These are phyloP conservation scores for Gonapodya prolifera DNA, from an alignment of 192 early-diverging fungal genomes.

Conservation along the genomic window DNA sequence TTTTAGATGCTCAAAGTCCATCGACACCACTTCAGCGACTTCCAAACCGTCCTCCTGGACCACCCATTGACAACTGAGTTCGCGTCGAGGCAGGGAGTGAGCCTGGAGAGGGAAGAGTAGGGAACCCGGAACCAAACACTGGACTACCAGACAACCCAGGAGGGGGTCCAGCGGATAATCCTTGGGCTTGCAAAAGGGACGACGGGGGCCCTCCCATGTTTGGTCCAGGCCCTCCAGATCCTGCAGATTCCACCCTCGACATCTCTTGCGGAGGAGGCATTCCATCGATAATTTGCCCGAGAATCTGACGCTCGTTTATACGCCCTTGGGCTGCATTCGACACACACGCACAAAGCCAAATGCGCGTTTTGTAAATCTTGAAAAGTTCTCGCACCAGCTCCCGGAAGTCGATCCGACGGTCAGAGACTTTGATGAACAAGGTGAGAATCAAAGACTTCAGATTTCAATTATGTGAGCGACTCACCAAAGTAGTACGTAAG, in stretches of 20 bases:
- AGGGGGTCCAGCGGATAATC: no score
- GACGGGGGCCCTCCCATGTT: no score
- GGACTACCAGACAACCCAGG: no score
- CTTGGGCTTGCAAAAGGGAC: no score
- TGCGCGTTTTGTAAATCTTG: constrained; percentile 94
- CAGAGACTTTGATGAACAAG: constrained; percentile 42
- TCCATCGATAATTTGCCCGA: neutral
- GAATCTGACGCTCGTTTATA: neutral
- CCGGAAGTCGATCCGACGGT: constrained; percentile 88
- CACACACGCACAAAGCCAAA: constrained; percentile 63
- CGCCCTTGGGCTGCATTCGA: neutral
- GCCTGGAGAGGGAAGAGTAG: no score
- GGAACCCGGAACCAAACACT: no score
- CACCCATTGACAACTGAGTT: no score
- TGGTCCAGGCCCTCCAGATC: neutral
- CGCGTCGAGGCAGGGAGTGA: no score
- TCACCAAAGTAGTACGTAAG: constrained; percentile 78
- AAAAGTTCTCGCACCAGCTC: constrained; percentile 92
- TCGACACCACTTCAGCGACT: no score
- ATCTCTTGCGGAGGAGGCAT: neutral
- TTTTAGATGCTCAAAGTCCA: no score
- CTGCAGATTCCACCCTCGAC: neutral
- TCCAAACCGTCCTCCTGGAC: no score
- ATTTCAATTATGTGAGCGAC: neutral
- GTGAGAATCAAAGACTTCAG: neutral